A percentile compares a stretch with the other conserved stretches of the same genome.
These are phyloP conservation scores for Ochromonas danica DNA, from an alignment of 108 stramenopile genomes.

Conservation along the genomic window DNA sequence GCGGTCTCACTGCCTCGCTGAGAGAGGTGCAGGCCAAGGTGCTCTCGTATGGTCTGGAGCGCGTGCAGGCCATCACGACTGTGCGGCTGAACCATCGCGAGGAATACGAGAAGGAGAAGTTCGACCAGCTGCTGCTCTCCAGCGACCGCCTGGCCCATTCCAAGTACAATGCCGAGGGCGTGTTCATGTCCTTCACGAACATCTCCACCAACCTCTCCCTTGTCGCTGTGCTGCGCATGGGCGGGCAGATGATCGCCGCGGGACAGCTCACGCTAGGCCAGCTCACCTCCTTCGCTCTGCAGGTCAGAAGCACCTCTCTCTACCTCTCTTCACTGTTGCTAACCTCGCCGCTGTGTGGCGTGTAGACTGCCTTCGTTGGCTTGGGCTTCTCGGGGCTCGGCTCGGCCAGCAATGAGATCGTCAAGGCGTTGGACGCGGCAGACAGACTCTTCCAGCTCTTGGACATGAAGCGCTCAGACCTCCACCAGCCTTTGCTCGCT, in stretches of 20 bases:
- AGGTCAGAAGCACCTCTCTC: not conserved
- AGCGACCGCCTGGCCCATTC: not conserved
- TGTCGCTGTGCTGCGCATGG: not conserved
- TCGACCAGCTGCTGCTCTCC: not conserved
- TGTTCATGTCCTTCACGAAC: slow-evolving; percentile 21
- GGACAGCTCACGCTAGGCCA: slow-evolving; percentile 1
- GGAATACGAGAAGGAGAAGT: not conserved
- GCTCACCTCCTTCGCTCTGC: slow-evolving; percentile 11
- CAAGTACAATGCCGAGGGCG: not conserved
- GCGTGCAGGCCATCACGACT: not conserved
- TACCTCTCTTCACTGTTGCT: not conserved
- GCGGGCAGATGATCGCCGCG: not conserved
- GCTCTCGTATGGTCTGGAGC: not conserved
- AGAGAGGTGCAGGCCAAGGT: slow-evolving; percentile 7
- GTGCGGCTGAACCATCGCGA: slow-evolving; percentile 24
- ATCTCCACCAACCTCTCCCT: slow-evolving; percentile 3
- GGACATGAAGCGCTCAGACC: too few species aligned
- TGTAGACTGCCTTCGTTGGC: slow-evolving; percentile 22
- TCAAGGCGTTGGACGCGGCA: slow-evolving; percentile 8
- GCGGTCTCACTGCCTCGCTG: not conserved
- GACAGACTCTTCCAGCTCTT: too few species aligned
- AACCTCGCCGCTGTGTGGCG: not conserved
- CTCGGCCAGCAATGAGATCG: not conserved
- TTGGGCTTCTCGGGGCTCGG: slow-evolving; percentile 27
- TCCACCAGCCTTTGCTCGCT: too few species aligned